phyloP scores from a whole-genome alignment of 768 basidiomycete genomes.

The Cystofilobasidium capitatum region DNA sequence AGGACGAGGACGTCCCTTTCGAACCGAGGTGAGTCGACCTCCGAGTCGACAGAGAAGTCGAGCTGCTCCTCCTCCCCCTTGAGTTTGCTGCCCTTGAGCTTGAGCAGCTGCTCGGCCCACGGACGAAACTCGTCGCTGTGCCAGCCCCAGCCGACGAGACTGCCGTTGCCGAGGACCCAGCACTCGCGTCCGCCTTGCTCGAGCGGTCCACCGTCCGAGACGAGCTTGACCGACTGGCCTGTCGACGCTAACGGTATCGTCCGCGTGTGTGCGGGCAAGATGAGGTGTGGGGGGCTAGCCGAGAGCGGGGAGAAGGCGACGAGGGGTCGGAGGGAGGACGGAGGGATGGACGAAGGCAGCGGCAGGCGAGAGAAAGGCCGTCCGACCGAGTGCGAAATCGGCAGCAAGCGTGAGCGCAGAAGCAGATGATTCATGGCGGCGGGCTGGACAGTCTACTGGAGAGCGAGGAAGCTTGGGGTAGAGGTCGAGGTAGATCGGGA shows the following conservation, averaged over 20 bases:
- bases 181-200: background rate
- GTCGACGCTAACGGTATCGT: background rate
- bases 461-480: too few relatives aligned
- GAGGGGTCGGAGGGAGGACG: background rate
- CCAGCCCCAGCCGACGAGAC: background rate
- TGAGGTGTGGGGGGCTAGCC: background rate
- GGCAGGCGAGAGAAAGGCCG: background rate
- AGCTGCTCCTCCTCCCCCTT: background rate
- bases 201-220: background rate
- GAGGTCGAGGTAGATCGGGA: too few relatives aligned
- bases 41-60: slow-evolving; percentile 2
- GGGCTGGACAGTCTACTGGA: background rate
- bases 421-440: background rate
- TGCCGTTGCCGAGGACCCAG: background rate
- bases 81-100: background rate
- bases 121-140: background rate
- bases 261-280: background rate
- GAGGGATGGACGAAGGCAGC: background rate
- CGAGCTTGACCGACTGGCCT: background rate
- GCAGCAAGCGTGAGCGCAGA: background rate
- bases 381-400: background rate
- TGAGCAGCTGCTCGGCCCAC: background rate
- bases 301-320: slow-evolving; percentile 6
- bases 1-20: background rate
- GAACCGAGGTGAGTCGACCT: background rate